Base-by-base conservation (phyloP, 495 filamentous ascomycete species). In the Achaetomiella virescens region DNA sequence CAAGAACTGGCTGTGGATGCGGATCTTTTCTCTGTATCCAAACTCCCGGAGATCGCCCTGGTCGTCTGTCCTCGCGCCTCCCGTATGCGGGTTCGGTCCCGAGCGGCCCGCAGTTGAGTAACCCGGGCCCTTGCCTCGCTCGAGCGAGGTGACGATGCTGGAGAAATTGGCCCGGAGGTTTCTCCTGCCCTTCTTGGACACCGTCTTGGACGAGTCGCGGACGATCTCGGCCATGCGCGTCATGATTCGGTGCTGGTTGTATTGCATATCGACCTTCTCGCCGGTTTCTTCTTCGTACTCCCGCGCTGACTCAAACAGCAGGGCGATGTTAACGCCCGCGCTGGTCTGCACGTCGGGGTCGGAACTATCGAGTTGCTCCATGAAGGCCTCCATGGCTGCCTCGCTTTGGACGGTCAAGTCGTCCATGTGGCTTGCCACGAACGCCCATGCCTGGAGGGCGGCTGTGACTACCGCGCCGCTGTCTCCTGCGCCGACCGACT, bases 251-350 rank as follows among this genome's bases (percentile, higher is more conserved):
- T 84, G 78, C 11, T 80, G 81, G 25, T 78, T 69, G 52, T 70
- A 72, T 42, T 70, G 70, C 54, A 75, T 62, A 52, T 72, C 62
- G 57, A 66, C 63, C 9, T 63, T 61, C 56, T 85, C 80, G 17
- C 78, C 76, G 6, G 78, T 77, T 41, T 85, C 84, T 2, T 84
- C 79, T 46, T 89, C 84, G 31, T 83, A 76, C 57, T 81, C 79
- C 61, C 75, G 84, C 78, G 74, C 88, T 83, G 65, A 90, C 64
- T 97, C 92, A 61, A 89, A 95, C 1, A 97, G 76, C 1, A 96
- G 74, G 2, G 92, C 92, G 59, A 97, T 93, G 66, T 91, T 91
- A 61, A 91, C 85, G 0, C 90, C 93, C 1, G 93, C 90, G 2
- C 88, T 84, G 48, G 93, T 83, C 67, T 96, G 90, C 1, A 97